Evolutionary conservation across 768 basidiomycete species (phyloP), one percentile per base, ranked within the genome.

Genomic region (Boletellus ananiceps): DNA sequence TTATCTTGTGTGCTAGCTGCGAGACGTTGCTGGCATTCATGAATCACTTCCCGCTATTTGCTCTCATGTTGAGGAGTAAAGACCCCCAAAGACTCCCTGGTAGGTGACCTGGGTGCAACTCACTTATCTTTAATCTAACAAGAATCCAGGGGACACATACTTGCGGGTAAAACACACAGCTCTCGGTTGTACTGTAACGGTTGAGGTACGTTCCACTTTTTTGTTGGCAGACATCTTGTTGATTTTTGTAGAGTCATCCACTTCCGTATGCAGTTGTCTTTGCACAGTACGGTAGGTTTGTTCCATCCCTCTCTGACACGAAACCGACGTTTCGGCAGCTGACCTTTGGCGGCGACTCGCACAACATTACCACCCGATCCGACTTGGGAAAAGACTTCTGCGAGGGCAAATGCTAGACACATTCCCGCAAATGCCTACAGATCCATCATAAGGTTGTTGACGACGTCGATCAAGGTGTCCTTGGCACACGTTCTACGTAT

Each of bases 1-100:
- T 92, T 11, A 55, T 78, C 1, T 51, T 82, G 2, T 81, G 90
- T 56, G 84, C 83, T 0, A 63, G 64, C 8, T 67, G 93, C 27
- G 83, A 88, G 56, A 81, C 80, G 0, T 66, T 77, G 2, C 71
- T 93, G 19, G 84, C 82, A 0, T 83, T 93, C 55, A 80, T 98
- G 75, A 94, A 96, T 54, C 85, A 92, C 55, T 96, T 96, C 55
- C 93, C 95, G 1, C 71, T 98, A 3, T 97, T 97, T 64, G 86
- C 86, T 0, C 65, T 97, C 25, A 82, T 94, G 78, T 64, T 97
- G 27, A 75, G 90, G 23, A 56, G 83, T 8, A 96, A 97, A 65
- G 91, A 95, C 61, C 84, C 91, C 1, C 76, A 77, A 58, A 75
- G 95, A 25, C 61, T 96, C 8, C 92, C 95, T 49, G 89, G 93